Percentiles rank a stretch among this genome's conserved stretches.
Conservation (phyloP, 1,139 yeast species). For the Suhomyces kunorum region DNA sequence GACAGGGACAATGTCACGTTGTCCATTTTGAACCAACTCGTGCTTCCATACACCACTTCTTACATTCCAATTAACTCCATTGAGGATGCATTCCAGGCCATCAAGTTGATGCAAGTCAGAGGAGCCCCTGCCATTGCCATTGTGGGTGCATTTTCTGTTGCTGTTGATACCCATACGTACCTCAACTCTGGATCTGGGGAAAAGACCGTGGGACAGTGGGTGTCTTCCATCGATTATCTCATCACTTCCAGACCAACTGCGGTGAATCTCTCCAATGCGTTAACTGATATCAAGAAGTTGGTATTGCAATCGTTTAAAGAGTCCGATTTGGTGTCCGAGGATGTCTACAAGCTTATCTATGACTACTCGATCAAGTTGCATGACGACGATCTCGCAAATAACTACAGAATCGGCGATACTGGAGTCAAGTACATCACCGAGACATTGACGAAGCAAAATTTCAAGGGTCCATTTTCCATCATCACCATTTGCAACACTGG, state of each 20-base stretch:
- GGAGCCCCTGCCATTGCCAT: constrained; percentile 99
- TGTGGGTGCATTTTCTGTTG: constrained; percentile 85
- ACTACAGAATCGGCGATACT: constrained; percentile 72
- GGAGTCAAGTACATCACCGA: constrained; percentile 72
- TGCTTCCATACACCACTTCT: constrained; percentile 74
- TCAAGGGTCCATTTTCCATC: constrained; percentile 70
- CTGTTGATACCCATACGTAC: constrained; percentile 56
- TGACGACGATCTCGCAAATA: constrained; percentile 75
- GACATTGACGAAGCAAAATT: constrained; percentile 48
- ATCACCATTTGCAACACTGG: constrained; percentile 87
- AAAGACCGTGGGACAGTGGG: constrained; percentile 34
- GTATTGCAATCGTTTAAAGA: constrained; percentile 22
- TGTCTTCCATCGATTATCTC: constrained; percentile 59
- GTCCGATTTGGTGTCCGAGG: constrained; percentile 22
- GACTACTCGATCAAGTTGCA: constrained; percentile 61
- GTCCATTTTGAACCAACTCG: constrained; percentile 74
- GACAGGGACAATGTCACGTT: constrained; percentile 49
- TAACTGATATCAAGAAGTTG: constrained; percentile 54
- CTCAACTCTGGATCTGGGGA: constrained; percentile 18
- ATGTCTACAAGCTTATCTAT: constrained; percentile 41
- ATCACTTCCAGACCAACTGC: constrained; percentile 92
- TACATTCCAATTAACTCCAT: constrained; percentile 62
- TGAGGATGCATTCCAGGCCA: constrained; percentile 77
- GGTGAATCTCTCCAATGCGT: constrained; percentile 83
- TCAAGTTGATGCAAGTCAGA: constrained; percentile 88